These are phyloP conservation scores for Pichia thaimueangensis DNA, from an alignment of 805 yeast genomes.

Conservation along the genomic window DNA sequence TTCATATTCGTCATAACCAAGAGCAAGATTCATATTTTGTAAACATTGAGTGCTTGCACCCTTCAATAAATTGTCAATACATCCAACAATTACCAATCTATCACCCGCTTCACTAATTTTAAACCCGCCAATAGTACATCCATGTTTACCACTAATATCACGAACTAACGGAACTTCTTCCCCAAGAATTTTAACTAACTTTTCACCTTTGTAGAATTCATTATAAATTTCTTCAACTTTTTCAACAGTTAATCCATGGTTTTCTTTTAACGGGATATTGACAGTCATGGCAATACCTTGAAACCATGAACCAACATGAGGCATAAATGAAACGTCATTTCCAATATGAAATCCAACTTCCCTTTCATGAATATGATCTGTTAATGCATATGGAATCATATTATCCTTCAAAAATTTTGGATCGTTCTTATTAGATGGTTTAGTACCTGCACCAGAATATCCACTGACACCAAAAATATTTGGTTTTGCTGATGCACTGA, in stretches of 20 bases:
- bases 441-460: constrained; percentile 98
- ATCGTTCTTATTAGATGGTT: constrained; percentile 96
- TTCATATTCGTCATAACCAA: constrained; percentile 88
- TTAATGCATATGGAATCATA: constrained; percentile 88
- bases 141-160: constrained; percentile 90
- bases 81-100: constrained; percentile 90
- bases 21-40: constrained; percentile 87
- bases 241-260: constrained; percentile 55
- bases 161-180: constrained; percentile 92
- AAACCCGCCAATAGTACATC: constrained; percentile 92
- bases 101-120: constrained; percentile 84
- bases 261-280: constrained; percentile 73
- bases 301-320: constrained; percentile 99
- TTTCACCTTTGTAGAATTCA: constrained; percentile 82
- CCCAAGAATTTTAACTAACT: constrained; percentile 75
- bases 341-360: constrained; percentile 85
- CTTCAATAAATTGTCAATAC: constrained; percentile 90
- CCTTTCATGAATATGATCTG: constrained; percentile 95
- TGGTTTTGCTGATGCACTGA: constrained; percentile 57
- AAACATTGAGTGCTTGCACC: constrained; percentile 99
- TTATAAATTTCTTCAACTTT: constrained; percentile 81
- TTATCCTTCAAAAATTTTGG: constrained; percentile 66
- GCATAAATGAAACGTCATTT: constrained; percentile 76
- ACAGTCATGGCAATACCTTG: constrained; percentile 95
- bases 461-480: constrained; percentile 94